phyloP scores from a whole-genome alignment of 345 rosid species.

The Eucalyptus curtisii region DNA sequence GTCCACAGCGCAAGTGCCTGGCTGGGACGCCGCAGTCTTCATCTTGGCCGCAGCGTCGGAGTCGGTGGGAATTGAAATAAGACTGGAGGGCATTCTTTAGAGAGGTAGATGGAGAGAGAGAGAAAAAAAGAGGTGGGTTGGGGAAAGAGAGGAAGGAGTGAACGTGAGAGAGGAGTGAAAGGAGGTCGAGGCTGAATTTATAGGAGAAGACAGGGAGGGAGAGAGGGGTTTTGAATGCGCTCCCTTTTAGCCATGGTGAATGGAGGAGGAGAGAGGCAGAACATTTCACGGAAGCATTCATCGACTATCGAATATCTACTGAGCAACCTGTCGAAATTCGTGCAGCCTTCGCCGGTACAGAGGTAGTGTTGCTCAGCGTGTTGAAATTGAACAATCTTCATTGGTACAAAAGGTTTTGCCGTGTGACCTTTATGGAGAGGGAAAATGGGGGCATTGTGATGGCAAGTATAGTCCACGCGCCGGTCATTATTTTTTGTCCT shows the following conservation, averaged over 20 bases:
- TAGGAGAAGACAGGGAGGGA: neutral
- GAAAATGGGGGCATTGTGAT: neutral
- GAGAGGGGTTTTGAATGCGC: neutral
- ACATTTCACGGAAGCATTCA: neutral
- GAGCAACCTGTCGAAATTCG: neutral
- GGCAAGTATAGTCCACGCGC: neutral
- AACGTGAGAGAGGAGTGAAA: neutral
- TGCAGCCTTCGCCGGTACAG: neutral
- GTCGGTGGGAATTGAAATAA: neutral
- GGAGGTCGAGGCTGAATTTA: neutral
- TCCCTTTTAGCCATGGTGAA: neutral
- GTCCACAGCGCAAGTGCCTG: conserved; percentile 6
- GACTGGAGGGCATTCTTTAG: neutral
- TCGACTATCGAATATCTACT: neutral
- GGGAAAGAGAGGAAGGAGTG: neutral
- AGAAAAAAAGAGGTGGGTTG: neutral
- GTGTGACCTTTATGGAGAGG: neutral
- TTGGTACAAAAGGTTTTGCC: neutral
- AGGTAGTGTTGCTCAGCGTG: neutral
- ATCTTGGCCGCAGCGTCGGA: neutral
- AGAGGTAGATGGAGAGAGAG: neutral
- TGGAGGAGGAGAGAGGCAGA: neutral
- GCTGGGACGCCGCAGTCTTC: neutral
- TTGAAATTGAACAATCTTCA: neutral
- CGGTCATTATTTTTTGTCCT: neutral